Evolutionary conservation across 1,284 basidiomycete species (phyloP), one percentile per base, ranked within the genome.

Genomic region (Chondrostereum purpureum): DNA sequence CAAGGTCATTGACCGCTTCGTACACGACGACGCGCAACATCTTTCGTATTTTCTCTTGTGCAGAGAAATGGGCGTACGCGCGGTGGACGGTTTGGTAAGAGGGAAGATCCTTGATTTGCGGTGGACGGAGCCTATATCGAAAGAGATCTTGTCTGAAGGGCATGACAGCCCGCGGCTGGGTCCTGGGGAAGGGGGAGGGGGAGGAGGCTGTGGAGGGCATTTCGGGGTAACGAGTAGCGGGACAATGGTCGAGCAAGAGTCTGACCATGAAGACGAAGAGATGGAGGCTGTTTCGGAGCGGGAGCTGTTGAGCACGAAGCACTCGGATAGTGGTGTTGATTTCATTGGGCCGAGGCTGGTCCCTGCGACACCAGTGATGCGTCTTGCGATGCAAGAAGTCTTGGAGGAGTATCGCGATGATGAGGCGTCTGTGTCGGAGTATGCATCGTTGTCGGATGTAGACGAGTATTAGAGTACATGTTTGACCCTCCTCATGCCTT

Each of bases 41-140:
- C 64, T 90, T 39, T 73, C 81, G 1, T 90, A 90, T 60, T 90
- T 90, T 62, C 64, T 80, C 48, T 70, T 89, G 5, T 89, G 86
- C 56, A 71, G 85, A 23, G 84, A 88, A 60, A 66, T 89, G 17
- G 88, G 88, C 1, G 83, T 84, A 37, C 69, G 76, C 6, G 83
- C 84, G 3, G 83, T 90, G 3, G 88, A 90, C 57, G 86, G 83
- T 14, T 84, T 90, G 82, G 75, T 91, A 19, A 77, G 79, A 49
- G 83, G 80, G 2, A 71, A 79, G 39, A 77, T 89, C 31, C 61
- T 90, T 43, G 84, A 88, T 59, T 57, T 90, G 52, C 66, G 87
- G 36, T 88, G 87, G 88, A 85, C 79, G 43, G 78, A 84, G 49
- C 66, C 77, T 2, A 70, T 88, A 17, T 78, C 80, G 46, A 68